Conservation (phyloP, 2,329 filamentous ascomycete species). For the Trichoderma guizhouense region DNA sequence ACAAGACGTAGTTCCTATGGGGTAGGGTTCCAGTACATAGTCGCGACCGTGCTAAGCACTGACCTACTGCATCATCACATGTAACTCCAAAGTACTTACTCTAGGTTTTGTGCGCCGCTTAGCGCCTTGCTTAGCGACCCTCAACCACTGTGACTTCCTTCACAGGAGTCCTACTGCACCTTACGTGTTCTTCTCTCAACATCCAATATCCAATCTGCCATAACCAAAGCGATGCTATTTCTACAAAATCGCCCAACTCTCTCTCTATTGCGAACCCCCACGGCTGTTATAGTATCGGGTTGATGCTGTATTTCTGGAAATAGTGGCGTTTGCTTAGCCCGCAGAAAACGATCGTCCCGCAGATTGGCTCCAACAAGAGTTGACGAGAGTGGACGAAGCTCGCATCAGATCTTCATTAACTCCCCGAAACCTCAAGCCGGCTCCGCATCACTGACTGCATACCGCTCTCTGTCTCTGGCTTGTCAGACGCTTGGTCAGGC, state of each 20-base stretch:
- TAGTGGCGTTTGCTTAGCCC: neutral
- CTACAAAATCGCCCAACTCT: neutral
- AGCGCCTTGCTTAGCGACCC: neutral
- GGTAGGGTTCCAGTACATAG: neutral
- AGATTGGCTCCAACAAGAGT: neutral
- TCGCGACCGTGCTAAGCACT: neutral
- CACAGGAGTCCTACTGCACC: neutral
- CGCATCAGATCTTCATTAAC: neutral
- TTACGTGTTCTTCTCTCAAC: neutral
- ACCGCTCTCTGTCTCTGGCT: neutral
- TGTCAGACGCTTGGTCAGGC: neutral
- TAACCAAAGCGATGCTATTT: neutral
- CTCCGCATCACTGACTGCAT: neutral
- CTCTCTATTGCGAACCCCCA: neutral
- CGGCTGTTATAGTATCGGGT: neutral
- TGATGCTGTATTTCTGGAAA: neutral
- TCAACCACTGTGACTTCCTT: neutral
- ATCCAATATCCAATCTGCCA: neutral
- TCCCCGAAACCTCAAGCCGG: neutral
- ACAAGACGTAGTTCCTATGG: neutral
- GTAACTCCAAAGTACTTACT: neutral
- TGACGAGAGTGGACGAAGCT: neutral
- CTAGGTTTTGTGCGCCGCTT: neutral
- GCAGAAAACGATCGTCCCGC: neutral
- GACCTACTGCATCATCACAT: neutral